phyloP scores from a whole-genome alignment of 805 yeast species.

The Candida ulmi region DNA sequence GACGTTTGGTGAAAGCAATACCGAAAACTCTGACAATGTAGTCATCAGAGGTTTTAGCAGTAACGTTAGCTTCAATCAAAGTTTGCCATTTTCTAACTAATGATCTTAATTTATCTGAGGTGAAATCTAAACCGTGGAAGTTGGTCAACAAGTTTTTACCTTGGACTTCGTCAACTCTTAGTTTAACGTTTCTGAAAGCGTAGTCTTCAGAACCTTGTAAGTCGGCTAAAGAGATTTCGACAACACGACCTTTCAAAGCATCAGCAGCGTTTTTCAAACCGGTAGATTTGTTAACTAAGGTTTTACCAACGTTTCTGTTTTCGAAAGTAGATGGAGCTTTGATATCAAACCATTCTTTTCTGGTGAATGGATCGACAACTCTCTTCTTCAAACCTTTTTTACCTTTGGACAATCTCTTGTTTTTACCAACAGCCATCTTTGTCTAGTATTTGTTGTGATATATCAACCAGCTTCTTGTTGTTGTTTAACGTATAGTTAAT shows the following conservation, averaged over 20 bases:
- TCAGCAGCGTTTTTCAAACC: constrained; percentile 98
- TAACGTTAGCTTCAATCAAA: constrained; percentile 94
- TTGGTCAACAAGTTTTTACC: constrained; percentile 98
- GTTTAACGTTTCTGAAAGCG: constrained; percentile 94
- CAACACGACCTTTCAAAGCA: constrained; percentile 96
- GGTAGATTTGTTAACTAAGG: constrained; percentile 95
- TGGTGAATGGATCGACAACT: constrained; percentile 99
- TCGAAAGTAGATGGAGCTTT: constrained; percentile 98
- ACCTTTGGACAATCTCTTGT: constrained; percentile 80
- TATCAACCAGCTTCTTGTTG: neutral
- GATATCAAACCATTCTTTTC: constrained; percentile 98
- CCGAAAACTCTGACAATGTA: constrained; percentile 94
- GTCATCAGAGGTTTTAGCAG: constrained; percentile 97
- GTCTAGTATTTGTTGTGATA: constrained; percentile 1
- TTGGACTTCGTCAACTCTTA: constrained; percentile 98
- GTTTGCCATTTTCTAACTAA: constrained; percentile 99
- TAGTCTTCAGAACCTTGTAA: constrained; percentile 98
- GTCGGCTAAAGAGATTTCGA: constrained; percentile 94
- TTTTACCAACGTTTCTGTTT: constrained; percentile 98
- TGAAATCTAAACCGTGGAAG: constrained; percentile 99
- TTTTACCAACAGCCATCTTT: constrained; percentile 76
- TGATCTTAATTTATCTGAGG: constrained; percentile 95
- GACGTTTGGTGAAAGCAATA: constrained; percentile 98
- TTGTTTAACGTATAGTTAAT: neutral
- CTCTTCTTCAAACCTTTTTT: constrained; percentile 99